Percentiles rank a stretch among this genome's conserved stretches.
Evolutionary conservation across 805 yeast genomes (phyloP).

Genomic region (Spencermartinsiella europaea): DNA sequence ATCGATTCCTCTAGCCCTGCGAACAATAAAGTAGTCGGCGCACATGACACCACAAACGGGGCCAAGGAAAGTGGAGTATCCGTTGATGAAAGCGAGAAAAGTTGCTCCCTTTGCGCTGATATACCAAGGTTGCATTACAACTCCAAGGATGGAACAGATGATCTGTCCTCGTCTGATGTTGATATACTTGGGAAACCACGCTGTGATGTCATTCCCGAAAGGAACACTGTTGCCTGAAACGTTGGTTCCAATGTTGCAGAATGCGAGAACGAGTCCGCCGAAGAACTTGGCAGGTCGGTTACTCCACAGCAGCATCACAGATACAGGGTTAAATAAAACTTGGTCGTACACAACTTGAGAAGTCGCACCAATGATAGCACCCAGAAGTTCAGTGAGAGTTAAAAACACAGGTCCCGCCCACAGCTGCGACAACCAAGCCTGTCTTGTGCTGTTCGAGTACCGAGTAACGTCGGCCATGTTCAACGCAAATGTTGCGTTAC

Average conservation of each 20-base stretch:
- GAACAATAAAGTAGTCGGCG: conserved; percentile 38
- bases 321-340: conserved; percentile 41
- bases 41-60: conserved; percentile 37
- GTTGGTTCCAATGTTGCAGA: conserved; percentile 44
- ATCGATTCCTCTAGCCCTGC: conserved; percentile 31
- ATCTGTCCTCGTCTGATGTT: conserved; percentile 39
- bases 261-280: conserved; percentile 34
- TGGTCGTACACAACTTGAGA: conserved; percentile 37
- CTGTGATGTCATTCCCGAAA: conserved; percentile 46
- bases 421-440: conserved; percentile 13
- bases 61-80: conserved; percentile 38
- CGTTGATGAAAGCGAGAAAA: conserved; percentile 16
- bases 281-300: conserved; percentile 40
- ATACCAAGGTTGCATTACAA: conserved; percentile 37
- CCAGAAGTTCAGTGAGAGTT: conserved; percentile 42
- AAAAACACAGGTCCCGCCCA: conserved; percentile 40
- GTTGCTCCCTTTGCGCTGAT: conserved; percentile 11
- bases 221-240: conserved; percentile 45
- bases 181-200: conserved; percentile 42
- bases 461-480: conserved; percentile 48
- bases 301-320: conserved; percentile 35
- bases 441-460: conserved; percentile 35
- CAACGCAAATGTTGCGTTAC: conserved; percentile 44
- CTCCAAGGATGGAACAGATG: conserved; percentile 34
- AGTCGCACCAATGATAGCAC: conserved; percentile 43